Base-by-base conservation (phyloP, 495 filamentous ascomycete genomes). In the Tuber calosporum region DNA sequence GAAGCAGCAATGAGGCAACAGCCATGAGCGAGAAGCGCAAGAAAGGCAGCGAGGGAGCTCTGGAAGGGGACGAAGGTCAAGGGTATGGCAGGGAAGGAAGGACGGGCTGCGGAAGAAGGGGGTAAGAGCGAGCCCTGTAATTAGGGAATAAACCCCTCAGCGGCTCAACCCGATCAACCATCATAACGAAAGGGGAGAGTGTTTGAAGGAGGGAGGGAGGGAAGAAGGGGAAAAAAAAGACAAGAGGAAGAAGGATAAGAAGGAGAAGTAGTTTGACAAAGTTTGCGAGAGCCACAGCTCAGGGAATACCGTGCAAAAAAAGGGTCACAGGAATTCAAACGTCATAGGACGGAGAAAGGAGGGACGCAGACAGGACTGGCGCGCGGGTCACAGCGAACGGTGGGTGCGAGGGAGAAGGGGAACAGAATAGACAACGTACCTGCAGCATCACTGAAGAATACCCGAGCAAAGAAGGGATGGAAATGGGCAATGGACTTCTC, bases 371-470 rank as follows among this genome's bases (percentile, higher is more conserved):
- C 70, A 75, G 74, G 42, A 75, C 76, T 68, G 70, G 76, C 75
- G 70, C 58, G 68, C 48, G 75, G 70, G 70, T 70, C 76, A 71
- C 41, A 58, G 67, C 68, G 71, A 43, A 9, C 7, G 66, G 67
- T 69, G 42, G 62, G 48, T n/a, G n/a, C 48, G 26, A 62, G 74
- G 71, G 48, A 66, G 68, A 79, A 74, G 66, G 48, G 73, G 77
- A 75, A 37, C n/a, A 76, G 77, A 75, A 37, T 38, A 20, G 15
- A 73, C 67, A 76, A 80, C 78, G 71, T 80, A 80, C 78, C 78
- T 80, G 78, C 77, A 80, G 77, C 78, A 80, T 80, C 72, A 79
- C 77, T 79, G 74, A 69, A 77, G 73, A 77, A 69, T 77, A 68
- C 73, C 37, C 36, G 67, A 72, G 74, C 62, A 71, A 69, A 53